Conservation (phyloP, 2,329 filamentous ascomycete species). For the Colletotrichum lupini region DNA sequence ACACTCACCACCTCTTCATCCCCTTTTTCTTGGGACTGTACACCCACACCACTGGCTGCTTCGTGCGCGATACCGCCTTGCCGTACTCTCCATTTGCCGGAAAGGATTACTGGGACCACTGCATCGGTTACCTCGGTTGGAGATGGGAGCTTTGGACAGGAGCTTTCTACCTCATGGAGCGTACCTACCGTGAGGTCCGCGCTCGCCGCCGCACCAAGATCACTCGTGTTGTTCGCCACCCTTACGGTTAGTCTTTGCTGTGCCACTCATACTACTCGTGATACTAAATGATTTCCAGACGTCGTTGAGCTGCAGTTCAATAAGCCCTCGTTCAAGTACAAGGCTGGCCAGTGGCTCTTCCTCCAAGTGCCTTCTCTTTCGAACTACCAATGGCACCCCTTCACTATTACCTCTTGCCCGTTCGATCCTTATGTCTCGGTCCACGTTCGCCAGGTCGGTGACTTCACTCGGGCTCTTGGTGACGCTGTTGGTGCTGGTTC, state of each 20-base stretch:
- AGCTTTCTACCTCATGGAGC: slow-evolving; percentile 86
- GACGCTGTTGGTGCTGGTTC: slow-evolving; percentile 92
- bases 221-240: slow-evolving; percentile 92
- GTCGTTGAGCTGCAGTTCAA: slow-evolving; percentile 97
- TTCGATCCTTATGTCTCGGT: slow-evolving; percentile 95
- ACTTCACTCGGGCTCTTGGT: slow-evolving; percentile 94
- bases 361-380: slow-evolving; percentile 92
- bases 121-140: slow-evolving; percentile 96
- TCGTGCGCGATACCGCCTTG: slow-evolving; percentile 83
- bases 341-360: slow-evolving; percentile 98
- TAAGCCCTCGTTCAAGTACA: slow-evolving; percentile 98
- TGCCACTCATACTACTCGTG: not conserved
- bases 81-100: slow-evolving; percentile 88
- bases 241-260: slow-evolving; percentile 76
- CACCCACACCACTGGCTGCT: slow-evolving; percentile 95
- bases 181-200: slow-evolving; percentile 90
- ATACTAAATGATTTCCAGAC: slow-evolving; percentile 63
- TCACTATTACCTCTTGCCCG: slow-evolving; percentile 98
- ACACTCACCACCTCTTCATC: slow-evolving; percentile 98
- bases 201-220: slow-evolving; percentile 87
- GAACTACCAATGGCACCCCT: slow-evolving; percentile 95
- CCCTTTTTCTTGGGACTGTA: slow-evolving; percentile 94
- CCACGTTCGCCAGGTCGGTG: slow-evolving; percentile 95
- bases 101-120: slow-evolving; percentile 86
- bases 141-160: slow-evolving; percentile 93